Conservation (phyloP, 305 asterid genomes). For the Withania somnifera region DNA sequence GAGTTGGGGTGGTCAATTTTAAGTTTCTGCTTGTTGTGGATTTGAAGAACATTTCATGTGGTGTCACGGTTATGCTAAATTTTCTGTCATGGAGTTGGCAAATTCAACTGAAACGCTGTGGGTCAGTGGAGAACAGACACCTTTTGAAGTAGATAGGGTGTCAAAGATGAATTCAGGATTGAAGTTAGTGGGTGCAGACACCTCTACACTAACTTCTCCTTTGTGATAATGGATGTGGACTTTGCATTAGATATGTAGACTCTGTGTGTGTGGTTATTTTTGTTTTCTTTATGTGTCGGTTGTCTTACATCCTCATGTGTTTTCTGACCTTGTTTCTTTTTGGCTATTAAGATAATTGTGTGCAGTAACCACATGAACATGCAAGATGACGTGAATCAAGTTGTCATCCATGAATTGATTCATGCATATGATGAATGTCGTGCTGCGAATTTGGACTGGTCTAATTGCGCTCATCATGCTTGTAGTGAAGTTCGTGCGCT, state of each 20-base stretch:
- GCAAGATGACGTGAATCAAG: constrained; percentile 89
- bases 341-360: constrained; percentile 32
- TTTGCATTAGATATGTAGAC: background rate
- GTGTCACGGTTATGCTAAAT: background rate
- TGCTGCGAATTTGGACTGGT: constrained; percentile 61
- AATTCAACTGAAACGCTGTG: background rate
- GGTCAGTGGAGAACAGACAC: background rate
- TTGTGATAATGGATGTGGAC: background rate
- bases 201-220: background rate
- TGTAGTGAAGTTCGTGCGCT: constrained; percentile 57
- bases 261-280: background rate
- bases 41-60: background rate
- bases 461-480: constrained; percentile 80
- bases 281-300: background rate
- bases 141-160: background rate
- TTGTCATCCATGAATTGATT: constrained; percentile 80
- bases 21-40: background rate
- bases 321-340: background rate
- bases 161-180: background rate
- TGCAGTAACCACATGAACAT: constrained; percentile 62
- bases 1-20: background rate
- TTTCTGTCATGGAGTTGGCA: background rate
- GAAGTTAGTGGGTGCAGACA: background rate
- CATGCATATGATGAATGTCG: constrained; percentile 93
- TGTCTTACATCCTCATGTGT: background rate